Conservation (phyloP, 495 filamentous ascomycete genomes). For the Trichocladium uniseriatum region DNA sequence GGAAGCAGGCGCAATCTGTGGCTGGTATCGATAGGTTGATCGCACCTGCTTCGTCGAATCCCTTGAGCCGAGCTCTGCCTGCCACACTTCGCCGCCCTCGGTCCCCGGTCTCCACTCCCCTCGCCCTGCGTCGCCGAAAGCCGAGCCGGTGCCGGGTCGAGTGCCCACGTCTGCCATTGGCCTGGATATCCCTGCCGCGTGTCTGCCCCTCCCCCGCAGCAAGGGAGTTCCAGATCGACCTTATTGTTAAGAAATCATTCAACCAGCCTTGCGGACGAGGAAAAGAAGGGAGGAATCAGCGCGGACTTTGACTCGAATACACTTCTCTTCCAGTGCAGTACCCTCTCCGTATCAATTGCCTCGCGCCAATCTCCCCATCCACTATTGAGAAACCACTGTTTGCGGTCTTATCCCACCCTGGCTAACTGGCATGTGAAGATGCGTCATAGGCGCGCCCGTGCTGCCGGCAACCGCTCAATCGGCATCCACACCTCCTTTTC, state of each 20-base stretch:
- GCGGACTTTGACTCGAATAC: too few species aligned
- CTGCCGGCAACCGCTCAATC: background rate
- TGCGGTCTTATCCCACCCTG: background rate
- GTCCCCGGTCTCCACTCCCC: background rate
- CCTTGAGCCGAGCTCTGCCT: conserved; percentile 16
- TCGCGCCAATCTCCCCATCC: too few species aligned
- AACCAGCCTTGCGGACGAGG: too few species aligned
- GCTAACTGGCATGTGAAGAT: conserved; percentile 12
- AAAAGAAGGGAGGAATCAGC: too few species aligned
- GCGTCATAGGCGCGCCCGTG: conserved; percentile 7
- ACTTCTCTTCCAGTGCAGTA: too few species aligned
- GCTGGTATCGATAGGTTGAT: too few species aligned
- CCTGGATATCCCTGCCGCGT: background rate
- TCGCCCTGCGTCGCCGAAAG: background rate
- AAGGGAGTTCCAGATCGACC: conserved; percentile 15
- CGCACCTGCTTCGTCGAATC: too few species aligned
- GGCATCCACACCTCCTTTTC: background rate
- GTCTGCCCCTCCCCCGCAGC: conserved; percentile 16
- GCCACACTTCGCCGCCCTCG: conserved; percentile 7
- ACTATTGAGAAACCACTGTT: background rate
- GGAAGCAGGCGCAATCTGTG: too few species aligned
- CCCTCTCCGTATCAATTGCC: too few species aligned
- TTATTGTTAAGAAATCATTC: too few species aligned
- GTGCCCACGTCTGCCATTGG: background rate
- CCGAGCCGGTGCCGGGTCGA: background rate